A percentile compares a stretch with the other conserved stretches of the same genome.
phyloP scores from a whole-genome alignment of 106 monocot genomes.

The Cymbidium sinense region DNA sequence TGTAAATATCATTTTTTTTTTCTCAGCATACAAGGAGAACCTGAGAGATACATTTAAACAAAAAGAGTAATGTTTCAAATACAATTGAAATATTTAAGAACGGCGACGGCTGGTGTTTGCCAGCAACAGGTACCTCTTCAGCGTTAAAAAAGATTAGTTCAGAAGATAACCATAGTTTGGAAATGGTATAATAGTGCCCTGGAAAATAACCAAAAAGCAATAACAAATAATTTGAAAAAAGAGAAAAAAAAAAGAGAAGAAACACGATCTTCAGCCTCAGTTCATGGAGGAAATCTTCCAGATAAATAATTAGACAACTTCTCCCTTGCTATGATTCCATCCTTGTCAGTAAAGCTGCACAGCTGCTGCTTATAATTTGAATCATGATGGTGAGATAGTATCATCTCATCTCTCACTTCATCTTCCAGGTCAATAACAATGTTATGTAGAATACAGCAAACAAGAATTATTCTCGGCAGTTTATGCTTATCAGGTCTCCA shows the following conservation, averaged over 20 bases:
- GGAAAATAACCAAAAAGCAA: not conserved
- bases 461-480: constrained; percentile 79
- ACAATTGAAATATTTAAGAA: not conserved
- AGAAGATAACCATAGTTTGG: not conserved
- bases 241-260: not conserved
- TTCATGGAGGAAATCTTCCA: constrained; percentile 36
- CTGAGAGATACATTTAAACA: not conserved
- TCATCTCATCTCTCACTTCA: constrained; percentile 36
- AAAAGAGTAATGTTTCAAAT: not conserved
- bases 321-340: constrained; percentile 44
- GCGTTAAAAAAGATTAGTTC: not conserved
- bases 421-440: constrained; percentile 74
- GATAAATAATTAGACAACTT: constrained; percentile 40
- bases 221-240: not conserved
- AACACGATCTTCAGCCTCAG: not conserved
- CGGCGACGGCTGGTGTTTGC: not conserved
- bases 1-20: not conserved
- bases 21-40: not conserved
- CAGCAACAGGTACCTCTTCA: constrained; percentile 1
- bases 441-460: constrained; percentile 86
- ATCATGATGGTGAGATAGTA: constrained; percentile 41
- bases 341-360: constrained; percentile 42
- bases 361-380: constrained; percentile 49
- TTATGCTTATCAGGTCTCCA: constrained; percentile 91
- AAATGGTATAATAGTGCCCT: not conserved